Base-by-base conservation (phyloP, 2,329 filamentous ascomycete genomes). In the Aspergillus fijiensis region DNA sequence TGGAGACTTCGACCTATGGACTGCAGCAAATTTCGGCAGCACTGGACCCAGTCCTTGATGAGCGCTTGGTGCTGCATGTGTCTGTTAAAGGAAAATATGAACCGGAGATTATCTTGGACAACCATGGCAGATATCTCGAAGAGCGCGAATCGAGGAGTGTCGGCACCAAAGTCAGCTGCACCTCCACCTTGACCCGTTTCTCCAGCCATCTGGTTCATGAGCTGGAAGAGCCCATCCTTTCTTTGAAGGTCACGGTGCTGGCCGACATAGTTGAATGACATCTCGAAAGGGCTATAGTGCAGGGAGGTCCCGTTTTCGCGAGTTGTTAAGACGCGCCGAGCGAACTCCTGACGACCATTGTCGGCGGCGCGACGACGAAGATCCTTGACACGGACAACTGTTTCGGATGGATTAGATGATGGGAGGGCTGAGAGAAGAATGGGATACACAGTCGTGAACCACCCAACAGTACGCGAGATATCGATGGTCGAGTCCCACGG, bases 111-210 rank as follows among this genome's bases (percentile, higher is more conserved):
- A 0, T 79, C 80, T 54, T 77, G 74, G 14, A 79, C 78, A 3
- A 82, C 76, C 55, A 82, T 78, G 1, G 81, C 81, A 0, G 80
- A 81, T 42, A 84, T 81, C 61, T 85, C 82, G 59, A 85, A 81
- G 0, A 84, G 72, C 4, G 77, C 79, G 61, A 82, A 81, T 3
- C 80, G 76, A 10, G 77, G 79, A 11, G 79, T 79, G 4, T 74
- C 67, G 42, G 72, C 67, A 9, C 80, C 80, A 51, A 80, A 78
- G 60, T 82, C 80, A 5, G 78, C 76, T 23, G 76, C 77, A 16
- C 76, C 78, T 49, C 79, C 78, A 55, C 79, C 78, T 57, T 74
- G 77, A 1, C 76, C 72, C 19, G 78, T 76, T 63, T 80, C 79
- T 51, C 79, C 79, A 10, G 79, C 79, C 74, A 81, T 78, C 35